Conservation (phyloP, 164 flowering plant genomes). For the Vitis rupestris region DNA sequence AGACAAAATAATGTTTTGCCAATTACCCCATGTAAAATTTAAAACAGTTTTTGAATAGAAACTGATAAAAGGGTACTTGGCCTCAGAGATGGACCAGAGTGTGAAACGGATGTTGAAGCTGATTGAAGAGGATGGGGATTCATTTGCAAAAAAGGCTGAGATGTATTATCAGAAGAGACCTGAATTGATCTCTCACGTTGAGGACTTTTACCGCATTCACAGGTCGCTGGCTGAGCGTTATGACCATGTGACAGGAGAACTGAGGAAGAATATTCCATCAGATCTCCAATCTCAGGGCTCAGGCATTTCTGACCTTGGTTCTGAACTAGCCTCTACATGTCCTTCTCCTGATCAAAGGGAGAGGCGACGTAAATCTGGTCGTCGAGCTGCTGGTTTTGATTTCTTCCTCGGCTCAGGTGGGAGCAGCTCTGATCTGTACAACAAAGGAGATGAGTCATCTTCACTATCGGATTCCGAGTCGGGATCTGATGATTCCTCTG, state of each 20-base stretch:
- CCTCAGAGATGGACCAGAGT: slow-evolving; percentile 78
- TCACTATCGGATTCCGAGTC: slow-evolving; percentile 56
- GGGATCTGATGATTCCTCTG: slow-evolving; percentile 65
- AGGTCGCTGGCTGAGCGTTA: slow-evolving; percentile 89
- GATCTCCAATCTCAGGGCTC: slow-evolving; percentile 73
- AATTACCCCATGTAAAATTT: neutral
- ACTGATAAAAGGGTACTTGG: slow-evolving; percentile 24
- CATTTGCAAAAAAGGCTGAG: slow-evolving; percentile 88
- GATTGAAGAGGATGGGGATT: slow-evolving; percentile 91
- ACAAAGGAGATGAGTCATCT: slow-evolving; percentile 57
- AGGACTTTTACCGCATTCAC: slow-evolving; percentile 84
- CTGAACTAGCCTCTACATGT: slow-evolving; percentile 42
- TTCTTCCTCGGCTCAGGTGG: slow-evolving; percentile 68
- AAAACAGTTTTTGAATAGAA: slow-evolving; percentile 4
- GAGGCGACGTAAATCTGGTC: slow-evolving; percentile 36
- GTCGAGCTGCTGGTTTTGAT: slow-evolving; percentile 81
- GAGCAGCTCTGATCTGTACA: slow-evolving; percentile 45
- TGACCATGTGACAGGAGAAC: slow-evolving; percentile 79
- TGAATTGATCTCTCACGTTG: slow-evolving; percentile 67
- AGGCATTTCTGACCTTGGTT: slow-evolving; percentile 48
- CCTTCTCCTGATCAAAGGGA: slow-evolving; percentile 43
- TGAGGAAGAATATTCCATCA: slow-evolving; percentile 55
- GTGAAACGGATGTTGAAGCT: slow-evolving; percentile 81
- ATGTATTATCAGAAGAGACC: slow-evolving; percentile 91
- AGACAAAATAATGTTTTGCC: neutral